Evolutionary conservation across 208 protist species (phyloP).

Genomic region (Acanthamoeba castellanii): DNA sequence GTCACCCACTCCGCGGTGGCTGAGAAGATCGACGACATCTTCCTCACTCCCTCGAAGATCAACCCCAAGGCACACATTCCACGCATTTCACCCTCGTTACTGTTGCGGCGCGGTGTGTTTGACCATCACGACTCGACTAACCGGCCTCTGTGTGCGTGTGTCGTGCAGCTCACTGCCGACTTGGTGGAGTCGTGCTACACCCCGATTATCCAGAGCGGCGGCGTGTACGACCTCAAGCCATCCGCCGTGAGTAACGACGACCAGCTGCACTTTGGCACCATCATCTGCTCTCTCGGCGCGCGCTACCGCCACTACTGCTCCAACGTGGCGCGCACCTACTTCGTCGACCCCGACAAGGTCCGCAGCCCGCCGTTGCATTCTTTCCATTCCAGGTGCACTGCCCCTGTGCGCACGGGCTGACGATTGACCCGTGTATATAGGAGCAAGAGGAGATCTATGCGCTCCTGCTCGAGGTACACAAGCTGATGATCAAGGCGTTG

Average conservation of each 20-base stretch:
- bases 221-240: constrained; percentile 84
- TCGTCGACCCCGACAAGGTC: constrained; percentile 86
- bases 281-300: constrained; percentile 85
- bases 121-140: too few species aligned
- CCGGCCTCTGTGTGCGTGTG: background rate
- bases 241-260: constrained; percentile 80
- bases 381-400: too few species aligned
- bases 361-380: too few species aligned
- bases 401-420: too few species aligned
- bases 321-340: constrained; percentile 89
- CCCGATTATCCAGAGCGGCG: constrained; percentile 90
- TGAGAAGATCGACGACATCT: constrained; percentile 47
- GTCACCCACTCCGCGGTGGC: constrained; percentile 38
- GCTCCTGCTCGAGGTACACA: constrained; percentile 77
- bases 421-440: background rate
- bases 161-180: constrained; percentile 41
- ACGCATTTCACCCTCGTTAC: background rate
- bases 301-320: constrained; percentile 89
- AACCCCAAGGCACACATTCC: background rate
- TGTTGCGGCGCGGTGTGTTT: background rate
- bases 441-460: constrained; percentile 83
- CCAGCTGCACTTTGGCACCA: constrained; percentile 85
- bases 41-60: constrained; percentile 3
- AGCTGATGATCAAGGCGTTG: constrained; percentile 76
- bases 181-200: constrained; percentile 70